Percentiles rank a stretch among this genome's conserved stretches.
phyloP scores from a whole-genome alignment of 2,329 filamentous ascomycete genomes.

The Colletotrichum phormii region DNA sequence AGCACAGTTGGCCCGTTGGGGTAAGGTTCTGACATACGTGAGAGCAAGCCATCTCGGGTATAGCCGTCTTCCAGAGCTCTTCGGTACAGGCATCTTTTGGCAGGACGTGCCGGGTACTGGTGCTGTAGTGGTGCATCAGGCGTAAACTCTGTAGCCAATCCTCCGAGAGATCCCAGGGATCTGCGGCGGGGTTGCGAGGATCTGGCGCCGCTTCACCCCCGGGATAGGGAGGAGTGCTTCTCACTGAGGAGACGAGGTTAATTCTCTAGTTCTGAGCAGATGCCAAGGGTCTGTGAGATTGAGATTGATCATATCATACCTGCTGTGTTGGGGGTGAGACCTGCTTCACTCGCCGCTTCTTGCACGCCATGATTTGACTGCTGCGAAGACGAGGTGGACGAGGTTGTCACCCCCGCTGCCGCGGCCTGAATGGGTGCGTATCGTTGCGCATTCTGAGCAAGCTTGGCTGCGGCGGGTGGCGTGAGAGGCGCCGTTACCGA shows the following conservation, averaged over 20 bases:
- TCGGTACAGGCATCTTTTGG: slow-evolving; percentile 38
- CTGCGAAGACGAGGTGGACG: neutral
- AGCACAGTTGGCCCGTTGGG: neutral
- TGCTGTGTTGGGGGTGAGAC: slow-evolving; percentile 25
- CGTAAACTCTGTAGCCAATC: slow-evolving; percentile 49
- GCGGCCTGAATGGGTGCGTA: neutral
- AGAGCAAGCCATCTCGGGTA: slow-evolving; percentile 33
- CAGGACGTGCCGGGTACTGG: slow-evolving; percentile 44
- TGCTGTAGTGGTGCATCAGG: slow-evolving; percentile 50
- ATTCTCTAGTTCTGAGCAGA: neutral
- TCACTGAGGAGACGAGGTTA: neutral
- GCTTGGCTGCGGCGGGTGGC: slow-evolving; percentile 23
- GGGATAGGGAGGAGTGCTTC: slow-evolving; percentile 19
- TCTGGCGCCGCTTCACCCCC: neutral
- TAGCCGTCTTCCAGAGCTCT: slow-evolving; percentile 34
- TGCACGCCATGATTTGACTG: neutral
- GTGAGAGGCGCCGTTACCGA: neutral
- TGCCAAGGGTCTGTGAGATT: neutral
- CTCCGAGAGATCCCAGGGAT: slow-evolving; percentile 38
- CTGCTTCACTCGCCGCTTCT: slow-evolving; percentile 8
- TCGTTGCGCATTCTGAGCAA: neutral
- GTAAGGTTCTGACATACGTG: slow-evolving; percentile 12
- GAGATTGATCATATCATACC: neutral
- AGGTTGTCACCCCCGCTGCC: neutral
- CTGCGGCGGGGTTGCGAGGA: neutral